Conservation (phyloP, 2,329 filamentous ascomycete genomes). For the Beauveria brongniartii region DNA sequence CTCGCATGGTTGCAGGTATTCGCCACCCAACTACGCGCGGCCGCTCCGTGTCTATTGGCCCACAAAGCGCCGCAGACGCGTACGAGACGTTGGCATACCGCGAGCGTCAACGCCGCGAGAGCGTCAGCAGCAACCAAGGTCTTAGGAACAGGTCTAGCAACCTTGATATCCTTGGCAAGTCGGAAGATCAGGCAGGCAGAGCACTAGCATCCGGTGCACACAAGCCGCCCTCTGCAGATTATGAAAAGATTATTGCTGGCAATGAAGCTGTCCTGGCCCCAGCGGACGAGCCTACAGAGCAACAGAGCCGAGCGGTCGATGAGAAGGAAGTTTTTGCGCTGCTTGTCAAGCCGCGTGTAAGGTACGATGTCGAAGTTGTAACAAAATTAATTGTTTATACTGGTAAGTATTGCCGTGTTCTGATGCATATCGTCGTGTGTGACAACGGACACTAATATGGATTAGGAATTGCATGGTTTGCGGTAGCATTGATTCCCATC, state of each 20-base stretch:
- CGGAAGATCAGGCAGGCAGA: conserved; percentile 30
- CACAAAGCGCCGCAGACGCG: conserved; percentile 91
- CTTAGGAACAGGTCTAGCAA: conserved; percentile 36
- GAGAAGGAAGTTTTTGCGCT: conserved; percentile 77
- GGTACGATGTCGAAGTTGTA: conserved; percentile 97
- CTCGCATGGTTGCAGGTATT: conserved; percentile 72
- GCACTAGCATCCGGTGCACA: conserved; percentile 38
- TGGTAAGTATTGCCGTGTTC: conserved; percentile 45
- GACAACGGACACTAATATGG: not conserved
- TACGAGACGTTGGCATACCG: conserved; percentile 93
- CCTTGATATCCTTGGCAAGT: conserved; percentile 30
- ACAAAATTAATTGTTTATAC: conserved; percentile 94
- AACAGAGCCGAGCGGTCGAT: conserved; percentile 45
- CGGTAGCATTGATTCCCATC: conserved; percentile 65
- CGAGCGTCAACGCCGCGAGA: conserved; percentile 53
- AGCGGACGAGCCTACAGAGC: conserved; percentile 19
- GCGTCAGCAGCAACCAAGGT: conserved; percentile 43
- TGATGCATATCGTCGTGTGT: not conserved
- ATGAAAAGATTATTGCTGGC: conserved; percentile 67
- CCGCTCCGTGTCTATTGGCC: conserved; percentile 80
- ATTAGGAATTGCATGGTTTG: conserved; percentile 73
- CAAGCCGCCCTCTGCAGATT: conserved; percentile 48
- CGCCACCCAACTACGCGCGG: conserved; percentile 63
- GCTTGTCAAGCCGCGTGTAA: conserved; percentile 76
- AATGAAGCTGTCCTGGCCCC: conserved; percentile 39